phyloP scores from a whole-genome alignment of 495 filamentous ascomycete species.

The Elasticomyces elasticus region DNA sequence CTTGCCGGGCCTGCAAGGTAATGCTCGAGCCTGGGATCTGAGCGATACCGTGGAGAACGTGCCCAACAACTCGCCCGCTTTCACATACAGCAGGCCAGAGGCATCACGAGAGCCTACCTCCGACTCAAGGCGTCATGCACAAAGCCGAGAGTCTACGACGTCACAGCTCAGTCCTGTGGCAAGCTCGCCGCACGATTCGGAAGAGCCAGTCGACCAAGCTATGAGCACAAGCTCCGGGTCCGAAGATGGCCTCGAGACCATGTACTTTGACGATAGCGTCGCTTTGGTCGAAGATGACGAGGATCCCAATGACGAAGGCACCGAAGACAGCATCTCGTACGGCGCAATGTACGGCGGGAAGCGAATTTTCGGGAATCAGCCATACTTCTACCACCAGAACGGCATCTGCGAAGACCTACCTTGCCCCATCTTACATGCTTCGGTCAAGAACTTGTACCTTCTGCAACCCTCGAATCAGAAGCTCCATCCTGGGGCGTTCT shows the following conservation, averaged over 20 bases:
- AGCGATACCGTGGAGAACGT: slow-evolving; percentile 10
- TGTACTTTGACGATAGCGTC: not conserved
- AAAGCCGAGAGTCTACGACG: too few relatives aligned
- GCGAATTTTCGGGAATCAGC: slow-evolving; percentile 12
- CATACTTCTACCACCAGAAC: slow-evolving; percentile 11
- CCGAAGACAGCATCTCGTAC: slow-evolving; percentile 20
- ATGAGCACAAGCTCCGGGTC: not conserved
- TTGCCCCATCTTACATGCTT: slow-evolving; percentile 23
- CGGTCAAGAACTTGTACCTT: slow-evolving; percentile 26
- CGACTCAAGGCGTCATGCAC: not conserved
- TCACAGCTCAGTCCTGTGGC: too few relatives aligned
- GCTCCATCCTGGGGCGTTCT: not conserved
- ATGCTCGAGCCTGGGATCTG: slow-evolving; percentile 9
- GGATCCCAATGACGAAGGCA: slow-evolving; percentile 18
- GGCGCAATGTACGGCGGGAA: slow-evolving; percentile 5
- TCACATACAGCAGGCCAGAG: not conserved
- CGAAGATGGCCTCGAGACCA: not conserved
- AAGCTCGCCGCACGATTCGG: not conserved
- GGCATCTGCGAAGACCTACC: slow-evolving; percentile 14
- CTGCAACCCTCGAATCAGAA: slow-evolving; percentile 19
- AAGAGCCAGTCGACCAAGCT: not conserved
- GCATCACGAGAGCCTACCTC: not conserved
- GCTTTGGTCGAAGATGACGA: slow-evolving; percentile 9
- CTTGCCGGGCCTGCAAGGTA: not conserved
- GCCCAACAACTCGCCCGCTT: slow-evolving; percentile 6